Percentiles rank a stretch among this genome's conserved stretches.
phyloP scores from a whole-genome alignment of 306 rosid species.

The Vachellia collinsii region DNA sequence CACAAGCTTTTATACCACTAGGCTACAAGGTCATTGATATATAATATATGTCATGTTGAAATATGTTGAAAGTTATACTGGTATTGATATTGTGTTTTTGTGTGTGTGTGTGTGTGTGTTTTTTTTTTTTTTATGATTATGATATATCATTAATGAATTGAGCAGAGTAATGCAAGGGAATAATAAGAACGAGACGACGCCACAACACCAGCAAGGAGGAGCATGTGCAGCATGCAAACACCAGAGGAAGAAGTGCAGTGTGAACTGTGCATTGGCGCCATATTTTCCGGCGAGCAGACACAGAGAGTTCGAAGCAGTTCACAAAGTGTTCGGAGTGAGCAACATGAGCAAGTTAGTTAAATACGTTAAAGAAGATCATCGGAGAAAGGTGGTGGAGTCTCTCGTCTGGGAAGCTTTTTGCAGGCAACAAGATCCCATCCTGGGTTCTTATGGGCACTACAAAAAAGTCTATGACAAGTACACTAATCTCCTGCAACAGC shows the following conservation, averaged over 20 bases:
- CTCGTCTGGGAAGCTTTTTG: slow-evolving; percentile 82
- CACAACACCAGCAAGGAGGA: slow-evolving; percentile 22
- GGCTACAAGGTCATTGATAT: too few relatives aligned
- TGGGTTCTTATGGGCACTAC: slow-evolving; percentile 74
- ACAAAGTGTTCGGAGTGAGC: slow-evolving; percentile 79
- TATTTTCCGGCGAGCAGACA: slow-evolving; percentile 65
- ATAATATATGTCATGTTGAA: too few relatives aligned
- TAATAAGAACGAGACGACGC: slow-evolving; percentile 28
- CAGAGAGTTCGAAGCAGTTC: slow-evolving; percentile 71
- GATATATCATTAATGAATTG: neutral
- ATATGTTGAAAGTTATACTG: too few relatives aligned
- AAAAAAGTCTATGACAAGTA: slow-evolving; percentile 54
- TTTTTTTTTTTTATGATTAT: too few relatives aligned
- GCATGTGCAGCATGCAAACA: slow-evolving; percentile 95
- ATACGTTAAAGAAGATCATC: slow-evolving; percentile 47
- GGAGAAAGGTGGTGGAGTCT: slow-evolving; percentile 63
- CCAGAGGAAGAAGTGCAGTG: slow-evolving; percentile 77
- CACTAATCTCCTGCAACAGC: slow-evolving; percentile 50
- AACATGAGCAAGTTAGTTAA: slow-evolving; percentile 72
- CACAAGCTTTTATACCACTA: too few relatives aligned
- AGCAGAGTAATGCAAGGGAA: slow-evolving; percentile 57
- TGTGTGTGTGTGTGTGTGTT: too few relatives aligned
- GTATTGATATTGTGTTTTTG: too few relatives aligned
- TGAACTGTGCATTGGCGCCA: slow-evolving; percentile 62
- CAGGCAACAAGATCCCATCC: slow-evolving; percentile 73